These are phyloP conservation scores for Neurospora sp. DNA, from an alignment of 495 filamentous ascomycete genomes.

Conservation along the genomic window DNA sequence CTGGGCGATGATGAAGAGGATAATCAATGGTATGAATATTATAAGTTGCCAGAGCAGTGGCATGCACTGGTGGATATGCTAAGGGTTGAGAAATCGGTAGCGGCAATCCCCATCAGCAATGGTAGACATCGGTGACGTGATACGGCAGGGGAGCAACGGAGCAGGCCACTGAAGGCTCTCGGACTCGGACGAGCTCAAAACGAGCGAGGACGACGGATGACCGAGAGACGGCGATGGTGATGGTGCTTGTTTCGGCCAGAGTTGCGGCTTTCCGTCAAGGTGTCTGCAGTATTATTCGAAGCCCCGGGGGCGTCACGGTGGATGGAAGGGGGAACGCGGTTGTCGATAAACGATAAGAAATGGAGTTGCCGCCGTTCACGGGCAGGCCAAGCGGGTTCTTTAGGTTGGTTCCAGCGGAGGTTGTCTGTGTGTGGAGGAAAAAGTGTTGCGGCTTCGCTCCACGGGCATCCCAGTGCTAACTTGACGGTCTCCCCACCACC, in stretches of 20 bases:
- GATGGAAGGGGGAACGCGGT: background rate
- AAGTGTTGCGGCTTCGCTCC: background rate
- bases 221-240: background rate
- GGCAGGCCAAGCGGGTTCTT: background rate
- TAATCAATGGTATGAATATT: conserved; percentile 9
- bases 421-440: background rate
- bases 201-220: background rate
- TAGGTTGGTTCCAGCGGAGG: background rate
- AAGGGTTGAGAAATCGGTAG: conserved; percentile 40
- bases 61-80: conserved; percentile 34
- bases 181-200: background rate
- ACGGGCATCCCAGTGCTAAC: background rate
- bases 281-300: background rate
- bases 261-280: background rate
- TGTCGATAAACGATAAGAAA: background rate
- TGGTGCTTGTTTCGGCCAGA: background rate
- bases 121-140: conserved; percentile 37
- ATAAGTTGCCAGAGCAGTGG: conserved; percentile 14
- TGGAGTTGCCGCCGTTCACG: background rate
- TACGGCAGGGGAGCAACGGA: conserved; percentile 9
- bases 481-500: background rate
- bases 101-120: conserved; percentile 33
- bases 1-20: conserved; percentile 10
- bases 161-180: conserved; percentile 7
- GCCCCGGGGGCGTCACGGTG: background rate